Base-by-base conservation (phyloP, 2,329 filamentous ascomycete genomes). In the Didymella pinodella region DNA sequence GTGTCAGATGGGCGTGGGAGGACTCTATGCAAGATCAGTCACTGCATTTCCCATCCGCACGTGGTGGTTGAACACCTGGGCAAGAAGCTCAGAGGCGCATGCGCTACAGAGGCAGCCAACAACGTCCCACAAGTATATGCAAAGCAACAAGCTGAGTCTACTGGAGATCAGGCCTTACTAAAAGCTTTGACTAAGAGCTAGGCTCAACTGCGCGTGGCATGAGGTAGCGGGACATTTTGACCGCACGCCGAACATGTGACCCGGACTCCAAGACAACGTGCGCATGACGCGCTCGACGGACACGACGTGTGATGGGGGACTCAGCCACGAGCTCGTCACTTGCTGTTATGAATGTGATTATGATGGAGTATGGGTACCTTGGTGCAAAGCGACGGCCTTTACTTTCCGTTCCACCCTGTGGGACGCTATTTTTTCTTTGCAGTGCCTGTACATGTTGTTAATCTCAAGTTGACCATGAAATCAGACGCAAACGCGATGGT, bases 261-360 rank as follows among this genome's bases (percentile, higher is more conserved):
- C 26, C 4, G 4, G 8, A 6, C 18, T 22, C 31, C 45, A 45
- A 54, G 41, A 59, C 50, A 54, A 10, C 12, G 47, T 38, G 56
- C 56, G 34, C 56, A 54, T 59, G 56, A 59, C 14, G 26, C 22
- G 14, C 32, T 43, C 14, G 10, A 41, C 14, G 16, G 20, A 20
- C 26, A 40, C 26, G 25, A 36, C 56, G 34, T 28, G 47, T 45
- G 47, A 41, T 18, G 6, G 22, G 11, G 1, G 5, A 25, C 25
- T 36, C n/a, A 34, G 31, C 28, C 22, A 25, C 31, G 25, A n/a
- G 5, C 22, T 22, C 40, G 48, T 29, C 51, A 50, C 41, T 47
- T 45, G 51, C 28, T n/a, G 6, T 7, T 45, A 28, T 25, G 46
- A 51, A 26, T 46, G 50, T 59, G 56, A 59, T 41, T 34, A 3